phyloP scores from a whole-genome alignment of 169 alveolate genomes.

The Plasmodium reichenowi region DNA sequence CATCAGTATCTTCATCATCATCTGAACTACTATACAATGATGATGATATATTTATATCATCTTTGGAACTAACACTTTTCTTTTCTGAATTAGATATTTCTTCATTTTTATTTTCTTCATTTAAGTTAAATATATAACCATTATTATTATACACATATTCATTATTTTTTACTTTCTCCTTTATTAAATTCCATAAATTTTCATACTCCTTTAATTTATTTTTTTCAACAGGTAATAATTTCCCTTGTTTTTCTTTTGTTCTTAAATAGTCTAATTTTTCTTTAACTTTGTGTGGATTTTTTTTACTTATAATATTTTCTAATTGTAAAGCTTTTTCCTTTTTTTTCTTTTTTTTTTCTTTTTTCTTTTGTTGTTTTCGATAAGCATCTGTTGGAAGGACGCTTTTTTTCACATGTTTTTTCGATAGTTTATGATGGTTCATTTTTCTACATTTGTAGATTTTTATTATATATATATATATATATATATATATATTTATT shows the following conservation, averaged over 20 bases:
- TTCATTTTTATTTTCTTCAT: constrained; percentile 2
- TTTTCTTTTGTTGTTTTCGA: constrained; percentile 65
- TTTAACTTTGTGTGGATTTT: constrained; percentile 57
- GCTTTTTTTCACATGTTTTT: constrained; percentile 27
- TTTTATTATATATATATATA: no score
- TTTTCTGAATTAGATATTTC: neutral
- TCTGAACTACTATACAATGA: constrained; percentile 1
- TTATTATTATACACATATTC: constrained; percentile 49
- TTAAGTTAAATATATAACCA: constrained; percentile 40
- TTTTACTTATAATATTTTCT: constrained; percentile 63
- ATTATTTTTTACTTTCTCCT: constrained; percentile 58
- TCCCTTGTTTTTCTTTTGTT: constrained; percentile 70
- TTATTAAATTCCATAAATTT: constrained; percentile 70
- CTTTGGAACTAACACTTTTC: neutral
- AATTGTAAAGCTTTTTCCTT: constrained; percentile 50
- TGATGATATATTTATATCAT: constrained; percentile 3
- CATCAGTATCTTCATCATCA: neutral
- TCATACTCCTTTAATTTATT: constrained; percentile 66
- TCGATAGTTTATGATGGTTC: constrained; percentile 1
- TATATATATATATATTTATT: no score
- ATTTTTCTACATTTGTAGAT: no score
- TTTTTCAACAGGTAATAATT: constrained; percentile 55
- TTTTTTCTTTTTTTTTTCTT: constrained; percentile 58
- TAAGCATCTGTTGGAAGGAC: constrained; percentile 55
- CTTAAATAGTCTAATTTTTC: constrained; percentile 55